Evolutionary conservation across 2,329 filamentous ascomycete species (phyloP), one percentile per base, ranked within the genome.

Genomic region (Capronia coronata): DNA sequence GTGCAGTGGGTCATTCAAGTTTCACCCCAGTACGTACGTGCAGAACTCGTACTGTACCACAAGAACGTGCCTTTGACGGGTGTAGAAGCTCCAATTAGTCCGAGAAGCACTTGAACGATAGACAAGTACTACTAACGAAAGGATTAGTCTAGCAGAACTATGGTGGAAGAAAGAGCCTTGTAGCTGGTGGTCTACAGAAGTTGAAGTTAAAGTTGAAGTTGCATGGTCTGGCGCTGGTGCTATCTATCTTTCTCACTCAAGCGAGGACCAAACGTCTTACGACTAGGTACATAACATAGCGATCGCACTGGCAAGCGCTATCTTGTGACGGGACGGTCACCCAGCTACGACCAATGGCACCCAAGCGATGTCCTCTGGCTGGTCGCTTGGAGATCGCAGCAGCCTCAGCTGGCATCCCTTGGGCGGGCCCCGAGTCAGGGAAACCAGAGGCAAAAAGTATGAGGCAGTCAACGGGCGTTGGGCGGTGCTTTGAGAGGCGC

Each of bases 21-120:
- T 45, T 32, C 41, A 52, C 34, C 40, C 49, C 49, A 47, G 46
- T 48, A 42, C 45, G 27, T 45, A 46, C 40, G 23, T 27, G 10
- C 29, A 19, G 14, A 13, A 18, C 34, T 37, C 34, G 34, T 37
- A 18, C 48, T 45, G 54, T 56, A 48, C 50, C 54, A 56, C 54
- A 49, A 48, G 54, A 56, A 56, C 51, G 54, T 56, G 54, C 48
- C 42, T 52, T 35, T 35, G 27, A 49, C 44, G 9, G n/a, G 44
- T 46, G 49, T 48, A 52, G 53, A 52, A 56, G 38, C 10, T 5
- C n/a, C 40, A 43, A 43, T 51, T 50, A 21, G 46, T 44, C n/a
- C n/a, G n/a, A n/a, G n/a, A n/a, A n/a, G n/a, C n/a, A n/a, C n/a
- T n/a, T n/a, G n/a, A n/a, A n/a, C n/a, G n/a, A n/a, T n/a, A n/a